Evolutionary conservation across 2,329 filamentous ascomycete species (phyloP), one percentile per base, ranked within the genome.

Genomic region (Nemania diffusa): DNA sequence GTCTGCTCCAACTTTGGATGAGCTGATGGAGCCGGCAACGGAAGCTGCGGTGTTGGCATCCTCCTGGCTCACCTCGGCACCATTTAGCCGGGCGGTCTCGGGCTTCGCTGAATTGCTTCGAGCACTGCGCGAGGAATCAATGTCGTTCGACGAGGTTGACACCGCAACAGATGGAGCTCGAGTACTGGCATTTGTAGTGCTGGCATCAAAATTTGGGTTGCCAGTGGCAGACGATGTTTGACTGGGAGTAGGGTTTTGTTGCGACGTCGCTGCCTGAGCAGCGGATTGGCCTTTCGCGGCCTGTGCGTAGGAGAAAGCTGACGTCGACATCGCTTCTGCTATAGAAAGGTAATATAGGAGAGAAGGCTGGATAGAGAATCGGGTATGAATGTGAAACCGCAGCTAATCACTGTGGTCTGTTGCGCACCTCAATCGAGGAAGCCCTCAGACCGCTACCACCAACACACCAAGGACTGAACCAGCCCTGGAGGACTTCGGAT

Each of bases 251-350:
- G 71, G 64, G 44, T 72, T 72, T 62, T 73, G 72, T 58, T 77
- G 75, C 51, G 77, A 72, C 37, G 74, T 68, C 57, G 72, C 68
- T 27, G 77, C 68, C 67, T 79, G 75, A 34, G 74, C 76, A 60
- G 84, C 77, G 63, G 87, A 82, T 75, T 91, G 87, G 76, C 94
- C 93, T 81, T 96, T 96, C 67, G 95, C 95, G 77, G 95, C 95
- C 86, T 97, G 94, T 75, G 95, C 95, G 81, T 98, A 98, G 67
- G 95, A 97, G 79, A 97, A 97, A 37, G 88, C 84, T 70, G 87
- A 74, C 65, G 80, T 79, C 71, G 86, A 85, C 87, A 88, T 88
- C 57, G 73, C 74, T 73, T 74, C 69, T 63, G 26, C 56, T 37
- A 57, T 65, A 68, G 59, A 63, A 59, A 65, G 58, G 51, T 50